Evolutionary conservation across 148 eudicot species (phyloP), one percentile per base, ranked within the genome.

Genomic region (Mesembryanthemum crystallinum): DNA sequence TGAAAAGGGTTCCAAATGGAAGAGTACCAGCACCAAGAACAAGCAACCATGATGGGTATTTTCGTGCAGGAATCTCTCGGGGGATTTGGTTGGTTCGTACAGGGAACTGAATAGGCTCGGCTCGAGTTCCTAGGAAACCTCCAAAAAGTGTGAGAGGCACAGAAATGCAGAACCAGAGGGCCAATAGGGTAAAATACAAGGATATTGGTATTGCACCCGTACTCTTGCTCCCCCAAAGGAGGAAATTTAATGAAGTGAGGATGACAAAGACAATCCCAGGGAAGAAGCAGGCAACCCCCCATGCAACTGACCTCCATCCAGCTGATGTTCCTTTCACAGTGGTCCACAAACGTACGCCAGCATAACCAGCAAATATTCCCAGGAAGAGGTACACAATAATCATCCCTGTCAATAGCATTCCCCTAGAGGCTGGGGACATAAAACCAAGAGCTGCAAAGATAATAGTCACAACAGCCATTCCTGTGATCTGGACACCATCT

Each of bases 1-100:
- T 89, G 32, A 86, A 84, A 30, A 89, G 83, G 75, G 89, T 89
- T 39, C 91, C 91, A 72, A 87, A 89, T 10, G 91, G 93, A 67
- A 89, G 89, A 51, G 88, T 87, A 23, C 93, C 93, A 21, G 93
- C 90, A 51, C 89, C 93, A 43, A 89, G 85, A 77, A 87, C 87
- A 7, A 86, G 86, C 57, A 87, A 67, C 93, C 93, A 89, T 11
- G 91, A 87, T 5, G 90, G 89, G 62, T 84, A 89, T 59, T 86
- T 89, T 8, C 84, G 78, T 5, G 87, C 80, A 39, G 91, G 91
- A 54, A 89, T 89, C 64, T 89, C 88, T 65, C 89, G 80, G 1
- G 91, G 84, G 27, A 89, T 85, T 52, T 87, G 93, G 58, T 89
- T 87, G 14, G 88, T 87, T 39, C 89, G 74, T 13, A 87, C 89